A percentile compares a stretch with the other conserved stretches of the same genome.
Conservation (phyloP, 1,284 basidiomycete genomes). For the Apiotrichum gamsii region DNA sequence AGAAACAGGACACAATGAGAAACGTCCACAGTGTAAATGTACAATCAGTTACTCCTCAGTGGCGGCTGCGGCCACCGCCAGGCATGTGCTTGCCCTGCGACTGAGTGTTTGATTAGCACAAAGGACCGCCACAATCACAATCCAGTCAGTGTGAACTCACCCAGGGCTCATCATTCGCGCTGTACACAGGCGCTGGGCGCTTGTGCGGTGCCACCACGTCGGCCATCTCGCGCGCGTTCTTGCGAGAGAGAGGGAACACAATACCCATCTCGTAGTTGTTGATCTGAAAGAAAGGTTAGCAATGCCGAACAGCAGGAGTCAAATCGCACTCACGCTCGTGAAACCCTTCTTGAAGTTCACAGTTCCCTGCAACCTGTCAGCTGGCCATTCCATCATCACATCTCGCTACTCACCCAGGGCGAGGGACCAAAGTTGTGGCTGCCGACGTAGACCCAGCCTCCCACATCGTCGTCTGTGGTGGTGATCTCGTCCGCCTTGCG, state of each 20-base stretch:
- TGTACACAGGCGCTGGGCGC: constrained; percentile 38
- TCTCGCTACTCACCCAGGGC: constrained; percentile 44
- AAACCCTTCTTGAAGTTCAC: constrained; percentile 31
- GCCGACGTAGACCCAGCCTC: constrained; percentile 45
- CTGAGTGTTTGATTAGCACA: no score
- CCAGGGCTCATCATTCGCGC: constrained; percentile 34
- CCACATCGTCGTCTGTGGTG: constrained; percentile 18
- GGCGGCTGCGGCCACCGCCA: no score
- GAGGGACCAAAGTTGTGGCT: constrained; percentile 43
- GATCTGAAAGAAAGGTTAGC: constrained; percentile 12
- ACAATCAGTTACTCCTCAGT: no score
- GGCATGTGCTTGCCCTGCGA: no score
- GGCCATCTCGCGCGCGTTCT: constrained; percentile 23
- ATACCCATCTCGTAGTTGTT: constrained; percentile 47
- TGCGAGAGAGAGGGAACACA: constrained; percentile 40
- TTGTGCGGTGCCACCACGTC: constrained; percentile 38
- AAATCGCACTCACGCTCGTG: constrained; percentile 12
- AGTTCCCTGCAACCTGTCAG: constrained; percentile 37
- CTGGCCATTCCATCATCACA: no score
- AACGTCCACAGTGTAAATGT: no score
- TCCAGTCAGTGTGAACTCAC: constrained; percentile 27
- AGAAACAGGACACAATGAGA: no score
- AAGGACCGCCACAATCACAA: no score
- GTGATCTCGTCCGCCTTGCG: constrained; percentile 27
- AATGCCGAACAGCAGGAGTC: no score